Percentiles rank a stretch among this genome's conserved stretches.
phyloP scores from a whole-genome alignment of 2,329 filamentous ascomycete genomes.

The Nigrospora sphaerica region DNA sequence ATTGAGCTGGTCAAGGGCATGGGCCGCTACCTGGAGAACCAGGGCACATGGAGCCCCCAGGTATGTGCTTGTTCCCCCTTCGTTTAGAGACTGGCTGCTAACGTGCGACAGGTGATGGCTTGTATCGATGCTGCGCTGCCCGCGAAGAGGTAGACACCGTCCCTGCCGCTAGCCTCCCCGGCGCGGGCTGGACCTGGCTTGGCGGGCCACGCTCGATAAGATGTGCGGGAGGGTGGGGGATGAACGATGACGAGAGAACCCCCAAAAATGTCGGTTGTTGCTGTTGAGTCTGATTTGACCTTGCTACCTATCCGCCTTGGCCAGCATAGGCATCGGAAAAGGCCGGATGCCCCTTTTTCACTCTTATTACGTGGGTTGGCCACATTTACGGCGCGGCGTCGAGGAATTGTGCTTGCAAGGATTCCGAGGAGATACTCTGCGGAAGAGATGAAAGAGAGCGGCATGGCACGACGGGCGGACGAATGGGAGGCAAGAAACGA shows the following conservation, averaged over 20 bases:
- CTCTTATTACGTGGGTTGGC: not conserved
- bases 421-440: not conserved
- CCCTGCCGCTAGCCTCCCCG: not conserved
- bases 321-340: too few species aligned
- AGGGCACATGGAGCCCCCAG: constrained; percentile 39
- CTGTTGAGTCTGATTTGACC: not conserved
- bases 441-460: not conserved
- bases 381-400: not conserved
- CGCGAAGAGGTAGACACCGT: not conserved
- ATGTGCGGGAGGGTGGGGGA: not conserved
- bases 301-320: too few species aligned
- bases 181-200: not conserved
- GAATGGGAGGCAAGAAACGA: not conserved
- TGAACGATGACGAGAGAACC: not conserved
- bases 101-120: not conserved
- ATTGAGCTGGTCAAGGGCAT: constrained; percentile 68
- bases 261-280: not conserved
- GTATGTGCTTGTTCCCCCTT: constrained; percentile 20
- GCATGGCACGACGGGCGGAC: not conserved
- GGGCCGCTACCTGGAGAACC: constrained; percentile 57
- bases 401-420: not conserved
- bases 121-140: not conserved
- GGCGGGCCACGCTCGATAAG: not conserved
- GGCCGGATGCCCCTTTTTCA: not conserved
- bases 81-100: not conserved